These are phyloP conservation scores for Candida quercuum DNA, from an alignment of 805 yeast species.

Conservation along the genomic window DNA sequence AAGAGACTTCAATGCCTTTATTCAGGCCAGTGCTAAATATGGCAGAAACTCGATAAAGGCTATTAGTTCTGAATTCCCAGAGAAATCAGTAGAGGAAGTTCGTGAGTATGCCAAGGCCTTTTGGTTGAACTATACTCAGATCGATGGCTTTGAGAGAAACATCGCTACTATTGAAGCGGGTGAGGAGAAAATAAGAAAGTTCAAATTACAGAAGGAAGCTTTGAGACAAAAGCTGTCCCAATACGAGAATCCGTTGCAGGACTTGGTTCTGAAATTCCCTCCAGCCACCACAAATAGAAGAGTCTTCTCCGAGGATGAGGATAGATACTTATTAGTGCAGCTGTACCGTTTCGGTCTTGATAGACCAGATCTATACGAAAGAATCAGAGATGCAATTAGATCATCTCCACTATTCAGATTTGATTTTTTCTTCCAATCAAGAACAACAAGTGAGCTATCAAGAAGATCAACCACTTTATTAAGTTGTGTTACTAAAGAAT, in stretches of 20 bases:
- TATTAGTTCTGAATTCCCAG: constrained; percentile 70
- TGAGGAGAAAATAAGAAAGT: constrained; percentile 70
- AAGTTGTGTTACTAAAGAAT: constrained; percentile 69
- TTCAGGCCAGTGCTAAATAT: constrained; percentile 65
- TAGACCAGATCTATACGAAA: constrained; percentile 70
- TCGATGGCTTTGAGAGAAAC: constrained; percentile 87
- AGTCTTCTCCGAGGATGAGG: constrained; percentile 84
- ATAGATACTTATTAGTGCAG: constrained; percentile 78
- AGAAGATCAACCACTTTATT: constrained; percentile 80
- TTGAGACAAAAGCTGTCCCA: constrained; percentile 68
- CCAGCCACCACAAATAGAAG: constrained; percentile 62
- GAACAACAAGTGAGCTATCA: constrained; percentile 71
- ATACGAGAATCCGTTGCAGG: constrained; percentile 74
- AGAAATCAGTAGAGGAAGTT: constrained; percentile 77
- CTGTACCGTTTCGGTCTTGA: constrained; percentile 78
- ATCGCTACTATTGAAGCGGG: constrained; percentile 80
- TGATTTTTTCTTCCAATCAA: constrained; percentile 81
- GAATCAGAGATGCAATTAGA: constrained; percentile 68
- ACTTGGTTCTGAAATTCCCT: constrained; percentile 65
- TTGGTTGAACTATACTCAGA: constrained; percentile 72
- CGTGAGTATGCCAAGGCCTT: constrained; percentile 70
- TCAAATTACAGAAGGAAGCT: constrained; percentile 69
- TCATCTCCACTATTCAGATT: constrained; percentile 74
- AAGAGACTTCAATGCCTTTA: constrained; percentile 80
- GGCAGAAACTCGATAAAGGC: constrained; percentile 72